These are phyloP conservation scores for Pilatotrama ljubarskyi DNA, from an alignment of 768 basidiomycete genomes.

Conservation along the genomic window DNA sequence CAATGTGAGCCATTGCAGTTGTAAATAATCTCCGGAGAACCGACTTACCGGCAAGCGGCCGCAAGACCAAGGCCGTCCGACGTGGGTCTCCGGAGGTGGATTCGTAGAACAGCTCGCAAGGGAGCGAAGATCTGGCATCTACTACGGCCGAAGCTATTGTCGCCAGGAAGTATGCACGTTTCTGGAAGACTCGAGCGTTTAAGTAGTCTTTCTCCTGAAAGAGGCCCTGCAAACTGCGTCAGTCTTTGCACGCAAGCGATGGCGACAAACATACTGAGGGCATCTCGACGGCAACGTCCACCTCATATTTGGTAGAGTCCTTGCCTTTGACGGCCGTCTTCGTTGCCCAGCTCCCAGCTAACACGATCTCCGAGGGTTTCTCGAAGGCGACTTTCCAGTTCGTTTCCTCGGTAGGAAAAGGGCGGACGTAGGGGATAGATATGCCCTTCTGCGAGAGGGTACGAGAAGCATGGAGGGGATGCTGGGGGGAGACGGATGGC, in stretches of 20 bases:
- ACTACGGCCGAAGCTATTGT: constrained; percentile 65
- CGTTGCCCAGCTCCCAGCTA: constrained; percentile 89
- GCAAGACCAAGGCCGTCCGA: constrained; percentile 62
- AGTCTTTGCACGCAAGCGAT: neutral
- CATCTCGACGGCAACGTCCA: constrained; percentile 88
- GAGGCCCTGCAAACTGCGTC: constrained; percentile 47
- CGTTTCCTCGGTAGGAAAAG: constrained; percentile 71
- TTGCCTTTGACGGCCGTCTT: constrained; percentile 71
- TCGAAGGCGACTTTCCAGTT: constrained; percentile 90
- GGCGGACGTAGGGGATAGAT: constrained; percentile 67
- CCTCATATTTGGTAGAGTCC: constrained; percentile 61
- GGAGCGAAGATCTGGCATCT: constrained; percentile 43
- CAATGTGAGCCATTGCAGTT: neutral
- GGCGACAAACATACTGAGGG: constrained; percentile 52
- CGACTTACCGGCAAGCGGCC: constrained; percentile 48
- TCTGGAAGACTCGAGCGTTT: constrained; percentile 88
- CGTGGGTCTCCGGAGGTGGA: constrained; percentile 63
- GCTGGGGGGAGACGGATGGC: constrained; percentile 54
- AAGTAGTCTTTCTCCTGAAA: constrained; percentile 97
- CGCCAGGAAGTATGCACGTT: constrained; percentile 87
- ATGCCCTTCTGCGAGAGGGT: constrained; percentile 53
- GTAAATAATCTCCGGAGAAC: neutral
- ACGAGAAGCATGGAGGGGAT: constrained; percentile 67
- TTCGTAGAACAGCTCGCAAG: constrained; percentile 62
- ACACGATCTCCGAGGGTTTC: constrained; percentile 68